Evolutionary conservation across 1,284 basidiomycete genomes (phyloP), one percentile per base, ranked within the genome.

Genomic region (Apiotrichum siamense): DNA sequence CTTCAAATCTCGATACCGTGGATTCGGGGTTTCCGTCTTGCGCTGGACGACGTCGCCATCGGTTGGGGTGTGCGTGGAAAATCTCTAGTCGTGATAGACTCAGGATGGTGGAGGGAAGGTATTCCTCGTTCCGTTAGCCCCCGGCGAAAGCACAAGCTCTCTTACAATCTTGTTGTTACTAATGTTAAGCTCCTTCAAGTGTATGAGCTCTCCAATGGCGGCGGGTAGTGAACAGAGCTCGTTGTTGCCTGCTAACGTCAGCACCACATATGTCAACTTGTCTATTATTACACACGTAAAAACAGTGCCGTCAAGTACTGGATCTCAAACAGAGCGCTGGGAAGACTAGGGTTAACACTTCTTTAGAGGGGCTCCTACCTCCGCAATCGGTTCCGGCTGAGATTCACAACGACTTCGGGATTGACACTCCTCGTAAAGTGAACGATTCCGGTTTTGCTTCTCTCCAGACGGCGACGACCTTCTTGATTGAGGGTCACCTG

Each of bases 111-210:
- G 69, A 66, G 13, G 74, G 74, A 2, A 75, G 61, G 20, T 62
- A 60, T 26, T 55, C 59, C 71, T 73, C 44, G 21, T 17, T n/a
- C 12, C 6, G 35, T 32, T 2, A 23, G 35, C 29, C 5, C 24
- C 36, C 21, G 23, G 17, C 20, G n/a, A 17, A 9, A 13, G 9
- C 13, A 9, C 35, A 21, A 17, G 31, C n/a, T 35, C 7, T 35
- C 73, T 44, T 32, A 72, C 73, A 18, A 75, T 69, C 24, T 58
- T 49, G 47, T 75, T 75, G 49, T 63, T 62, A 26, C 68, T 63
- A 31, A 75, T 70, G 47, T 70, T 74, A 20, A 75, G 60, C 44
- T 69, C 67, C 43, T 63, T 66, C 23, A 75, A 54, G 37, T 70
- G 58, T 10, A 47, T 36, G 7, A 75, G 58, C 18, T 64, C 60